phyloP scores from a whole-genome alignment of 2,329 filamentous ascomycete species.

The Penicillium sclerotiorum region DNA sequence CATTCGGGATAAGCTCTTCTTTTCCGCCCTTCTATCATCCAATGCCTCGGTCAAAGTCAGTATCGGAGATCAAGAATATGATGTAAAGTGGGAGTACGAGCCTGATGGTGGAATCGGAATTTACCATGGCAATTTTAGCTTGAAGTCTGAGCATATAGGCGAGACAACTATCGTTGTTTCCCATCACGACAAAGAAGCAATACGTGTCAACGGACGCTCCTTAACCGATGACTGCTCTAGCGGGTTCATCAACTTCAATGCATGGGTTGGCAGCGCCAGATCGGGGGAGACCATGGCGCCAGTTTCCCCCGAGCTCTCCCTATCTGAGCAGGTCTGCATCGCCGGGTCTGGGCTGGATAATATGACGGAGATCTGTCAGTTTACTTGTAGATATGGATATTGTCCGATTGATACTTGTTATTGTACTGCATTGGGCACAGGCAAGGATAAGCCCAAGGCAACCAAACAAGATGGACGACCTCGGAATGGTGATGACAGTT shows the following conservation, averaged over 20 bases:
- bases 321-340: constrained; percentile 14
- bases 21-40: constrained; percentile 38
- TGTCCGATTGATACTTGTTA: constrained; percentile 16
- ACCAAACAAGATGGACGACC: constrained; percentile 10
- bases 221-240: constrained; percentile 29
- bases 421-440: constrained; percentile 13
- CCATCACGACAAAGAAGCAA: constrained; percentile 23
- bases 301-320: constrained; percentile 5
- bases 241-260: constrained; percentile 40
- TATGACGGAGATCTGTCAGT: constrained; percentile 11
- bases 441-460: constrained; percentile 4
- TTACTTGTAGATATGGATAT: constrained; percentile 15
- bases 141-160: constrained; percentile 24
- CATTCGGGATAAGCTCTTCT: constrained; percentile 28
- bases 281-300: constrained; percentile 3
- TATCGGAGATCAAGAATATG: constrained; percentile 31
- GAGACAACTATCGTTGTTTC: constrained; percentile 30
- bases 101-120: constrained; percentile 34
- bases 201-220: constrained; percentile 24
- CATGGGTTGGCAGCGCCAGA: constrained; percentile 36
- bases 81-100: constrained; percentile 27
- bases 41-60: constrained; percentile 32
- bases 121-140: constrained; percentile 36
- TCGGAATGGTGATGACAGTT: constrained; percentile 9
- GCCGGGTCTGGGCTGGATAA: constrained; percentile 8